phyloP scores from a whole-genome alignment of 805 yeast species.

The Zygosaccharomyces rouxii region DNA sequence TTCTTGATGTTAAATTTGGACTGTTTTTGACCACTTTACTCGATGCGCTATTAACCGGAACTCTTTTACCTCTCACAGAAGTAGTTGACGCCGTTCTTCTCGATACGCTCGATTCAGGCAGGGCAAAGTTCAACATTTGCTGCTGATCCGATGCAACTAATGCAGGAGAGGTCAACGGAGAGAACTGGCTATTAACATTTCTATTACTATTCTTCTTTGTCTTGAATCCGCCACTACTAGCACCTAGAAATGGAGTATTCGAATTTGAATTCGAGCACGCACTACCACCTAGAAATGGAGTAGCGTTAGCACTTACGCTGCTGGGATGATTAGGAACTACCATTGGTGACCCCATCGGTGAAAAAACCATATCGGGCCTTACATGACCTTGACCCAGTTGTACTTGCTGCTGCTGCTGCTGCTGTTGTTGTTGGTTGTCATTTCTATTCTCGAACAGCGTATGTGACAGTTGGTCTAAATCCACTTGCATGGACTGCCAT shows the following conservation, averaged over 20 bases:
- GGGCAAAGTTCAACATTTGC: constrained; percentile 19
- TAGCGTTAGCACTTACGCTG: constrained; percentile 14
- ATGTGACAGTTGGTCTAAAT: constrained; percentile 18
- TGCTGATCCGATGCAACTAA: constrained; percentile 40
- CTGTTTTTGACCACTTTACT: constrained; percentile 32
- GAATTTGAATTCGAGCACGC: constrained; percentile 7
- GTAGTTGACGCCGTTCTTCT: constrained; percentile 4
- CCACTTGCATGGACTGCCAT: constrained; percentile 16
- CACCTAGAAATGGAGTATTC: constrained; percentile 35
- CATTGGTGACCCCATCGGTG: constrained; percentile 75
- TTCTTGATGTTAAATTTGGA: constrained; percentile 27
- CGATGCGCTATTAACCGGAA: constrained; percentile 18
- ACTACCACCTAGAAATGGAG: constrained; percentile 18
- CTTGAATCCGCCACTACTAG: constrained; percentile 33
- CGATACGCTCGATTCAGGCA: constrained; percentile 18
- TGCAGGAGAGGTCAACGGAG: constrained; percentile 66
- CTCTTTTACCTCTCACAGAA: constrained; percentile 4
- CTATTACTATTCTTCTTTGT: constrained; percentile 7
- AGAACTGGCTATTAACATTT: constrained; percentile 10
- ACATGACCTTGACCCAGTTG: constrained; percentile 23
- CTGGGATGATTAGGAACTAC: constrained; percentile 40
- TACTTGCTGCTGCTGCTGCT: not conserved
- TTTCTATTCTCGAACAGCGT: constrained; percentile 10
- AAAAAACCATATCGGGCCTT: constrained; percentile 59
- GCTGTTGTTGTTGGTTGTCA: constrained; percentile 1